Evolutionary conservation across 192 early-diverging fungal species (phyloP).

Genomic region (Backusella sp.): DNA sequence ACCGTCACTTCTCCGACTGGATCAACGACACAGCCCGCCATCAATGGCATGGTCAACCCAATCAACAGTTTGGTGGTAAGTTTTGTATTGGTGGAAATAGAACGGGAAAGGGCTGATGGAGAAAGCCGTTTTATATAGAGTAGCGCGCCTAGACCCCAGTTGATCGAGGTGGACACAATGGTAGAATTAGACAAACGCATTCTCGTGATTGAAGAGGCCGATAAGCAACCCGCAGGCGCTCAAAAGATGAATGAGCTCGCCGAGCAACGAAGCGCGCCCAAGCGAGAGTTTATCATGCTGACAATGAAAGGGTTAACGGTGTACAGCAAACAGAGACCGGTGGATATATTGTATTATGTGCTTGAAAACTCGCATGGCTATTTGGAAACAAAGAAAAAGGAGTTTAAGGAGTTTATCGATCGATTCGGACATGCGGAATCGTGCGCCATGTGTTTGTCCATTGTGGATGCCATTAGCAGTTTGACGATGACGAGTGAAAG

Average conservation of each 20-base stretch:
- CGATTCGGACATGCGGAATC: slow-evolving; percentile 65
- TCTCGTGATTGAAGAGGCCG: slow-evolving; percentile 56
- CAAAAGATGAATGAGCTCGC: slow-evolving; percentile 61
- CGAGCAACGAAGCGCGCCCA: slow-evolving; percentile 53
- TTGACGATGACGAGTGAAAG: neutral
- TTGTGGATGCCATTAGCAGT: slow-evolving; percentile 39
- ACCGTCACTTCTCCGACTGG: slow-evolving; percentile 47
- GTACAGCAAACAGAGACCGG: slow-evolving; percentile 72
- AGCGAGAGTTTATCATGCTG: slow-evolving; percentile 69
- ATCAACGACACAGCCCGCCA: neutral
- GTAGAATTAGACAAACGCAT: slow-evolving; percentile 3
- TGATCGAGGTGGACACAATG: neutral
- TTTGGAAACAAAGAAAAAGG: neutral
- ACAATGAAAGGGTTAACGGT: slow-evolving; percentile 69
- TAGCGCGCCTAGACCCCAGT: neutral
- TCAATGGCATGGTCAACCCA: neutral
- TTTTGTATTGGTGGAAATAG: neutral
- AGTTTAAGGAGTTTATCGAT: slow-evolving; percentile 38
- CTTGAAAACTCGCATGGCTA: slow-evolving; percentile 42
- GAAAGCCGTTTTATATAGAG: neutral
- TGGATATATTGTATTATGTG: slow-evolving; percentile 70
- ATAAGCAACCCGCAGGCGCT: neutral
- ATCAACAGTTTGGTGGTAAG: neutral
- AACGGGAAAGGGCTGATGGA: neutral
- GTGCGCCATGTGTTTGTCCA: slow-evolving; percentile 85